A percentile compares a stretch with the other conserved stretches of the same genome.
These are phyloP conservation scores for Silene latifolia DNA, from an alignment of 148 eudicot genomes.

Conservation along the genomic window DNA sequence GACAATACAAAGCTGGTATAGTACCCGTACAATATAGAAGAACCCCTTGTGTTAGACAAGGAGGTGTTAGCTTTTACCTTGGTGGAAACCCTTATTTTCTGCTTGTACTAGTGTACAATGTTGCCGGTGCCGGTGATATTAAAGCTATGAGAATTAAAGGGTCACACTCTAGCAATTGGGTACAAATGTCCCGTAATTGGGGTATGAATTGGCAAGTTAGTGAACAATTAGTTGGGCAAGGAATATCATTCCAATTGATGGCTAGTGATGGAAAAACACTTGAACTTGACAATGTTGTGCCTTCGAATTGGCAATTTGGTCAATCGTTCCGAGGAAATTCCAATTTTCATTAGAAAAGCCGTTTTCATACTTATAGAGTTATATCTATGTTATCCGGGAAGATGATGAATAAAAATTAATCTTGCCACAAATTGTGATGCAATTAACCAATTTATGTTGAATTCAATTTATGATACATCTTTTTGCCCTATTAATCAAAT, in stretches of 20 bases:
- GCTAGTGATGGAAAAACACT: constrained; percentile 7
- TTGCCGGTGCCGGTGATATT: constrained; percentile 26
- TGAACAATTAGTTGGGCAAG: background rate
- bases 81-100: constrained; percentile 25
- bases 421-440: background rate
- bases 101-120: constrained; percentile 22
- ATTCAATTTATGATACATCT: too few relatives aligned
- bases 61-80: constrained; percentile 18
- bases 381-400: background rate
- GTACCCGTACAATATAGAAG: constrained; percentile 22
- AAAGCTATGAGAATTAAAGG: constrained; percentile 16
- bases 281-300: constrained; percentile 15
- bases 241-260: constrained; percentile 20
- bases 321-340: constrained; percentile 8
- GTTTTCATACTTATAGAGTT: too few relatives aligned
- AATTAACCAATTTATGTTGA: too few relatives aligned
- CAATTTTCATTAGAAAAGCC: background rate
- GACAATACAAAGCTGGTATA: constrained; percentile 18
- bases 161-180: background rate
- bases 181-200: constrained; percentile 26
- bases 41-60: constrained; percentile 9
- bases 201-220: constrained; percentile 26
- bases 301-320: constrained; percentile 21
- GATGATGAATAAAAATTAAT: background rate
- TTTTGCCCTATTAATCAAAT: too few relatives aligned